Base-by-base conservation (phyloP, 495 filamentous ascomycete genomes). In the Delitschia confertaspora region DNA sequence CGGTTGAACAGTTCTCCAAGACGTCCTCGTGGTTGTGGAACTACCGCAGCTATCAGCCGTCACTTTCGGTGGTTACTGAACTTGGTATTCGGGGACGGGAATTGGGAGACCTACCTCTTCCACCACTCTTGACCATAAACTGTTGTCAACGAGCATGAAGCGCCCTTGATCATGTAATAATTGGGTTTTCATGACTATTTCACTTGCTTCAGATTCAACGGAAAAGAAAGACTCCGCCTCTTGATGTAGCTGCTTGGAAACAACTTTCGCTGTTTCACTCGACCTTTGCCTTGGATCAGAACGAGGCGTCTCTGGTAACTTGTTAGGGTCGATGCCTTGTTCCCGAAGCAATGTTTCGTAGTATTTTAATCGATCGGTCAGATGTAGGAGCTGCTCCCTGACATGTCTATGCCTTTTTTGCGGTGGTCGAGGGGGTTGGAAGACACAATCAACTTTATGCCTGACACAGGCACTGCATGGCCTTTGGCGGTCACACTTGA, bases 401-500 rank as follows among this genome's bases (percentile, higher is more conserved):
- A 45, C 19, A 27, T 48, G 54, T 42, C 46, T 55, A 17, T 45
- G 49, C 42, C 45, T 58, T 32, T 47, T 51, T 46, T 51, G 42
- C 16, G 49, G 35, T 29, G 53, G 48, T 24, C 51, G 54, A n/a
- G 49, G 42, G 8, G 56, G 49, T 4, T 42, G 37, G 37, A 51
- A 53, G 10, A 45, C 33, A 43, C 64, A 67, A 19, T 64, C 45
- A 2, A 38, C 53, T 14, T 56, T 41, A 30, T 59, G 43, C 18
- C 51, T 57, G 29, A 55, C 29, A 47, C 65, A 67, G 21, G 52
- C 59, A 13, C 51, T 43, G 38, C 64, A 67, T 17, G 62, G 63
- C 29, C 41, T 54, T 38, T 56, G 50, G 33, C 53, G 53, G 42
- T 66, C 64, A 38, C 65, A 67, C 19, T 57, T 61, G 23, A 67